These are phyloP conservation scores for Paraphoma chrysanthemicola DNA, from an alignment of 2,329 filamentous ascomycete genomes.

Conservation along the genomic window DNA sequence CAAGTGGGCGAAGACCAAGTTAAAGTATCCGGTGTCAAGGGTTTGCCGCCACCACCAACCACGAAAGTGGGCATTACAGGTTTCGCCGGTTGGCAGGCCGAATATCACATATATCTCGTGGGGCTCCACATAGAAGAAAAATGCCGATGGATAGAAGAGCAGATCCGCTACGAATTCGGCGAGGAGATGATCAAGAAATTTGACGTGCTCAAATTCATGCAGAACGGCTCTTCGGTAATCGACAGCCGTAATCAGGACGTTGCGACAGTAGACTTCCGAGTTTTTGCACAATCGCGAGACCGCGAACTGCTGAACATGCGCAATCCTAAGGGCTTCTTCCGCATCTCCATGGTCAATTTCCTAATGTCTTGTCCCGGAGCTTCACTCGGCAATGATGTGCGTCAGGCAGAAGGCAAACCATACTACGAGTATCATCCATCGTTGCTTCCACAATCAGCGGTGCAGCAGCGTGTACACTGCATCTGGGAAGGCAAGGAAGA, in stretches of 20 bases:
- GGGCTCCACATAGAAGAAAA: conserved; percentile 57
- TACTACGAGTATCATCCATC: conserved; percentile 54
- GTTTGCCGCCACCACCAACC: conserved; percentile 53
- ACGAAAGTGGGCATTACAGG: conserved; percentile 59
- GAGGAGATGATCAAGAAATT: conserved; percentile 43
- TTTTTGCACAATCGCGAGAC: conserved; percentile 56
- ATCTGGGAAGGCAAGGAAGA: conserved; percentile 30
- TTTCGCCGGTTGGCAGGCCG: conserved; percentile 56
- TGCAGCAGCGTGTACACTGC: conserved; percentile 38
- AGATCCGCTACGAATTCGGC: conserved; percentile 48
- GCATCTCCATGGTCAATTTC: conserved; percentile 50
- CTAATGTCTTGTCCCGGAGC: conserved; percentile 53
- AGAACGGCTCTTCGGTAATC: conserved; percentile 48
- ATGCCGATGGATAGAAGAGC: conserved; percentile 51
- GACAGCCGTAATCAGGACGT: conserved; percentile 54
- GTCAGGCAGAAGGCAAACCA: conserved; percentile 32
- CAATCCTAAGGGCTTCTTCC: conserved; percentile 48
- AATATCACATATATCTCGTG: conserved; percentile 54
- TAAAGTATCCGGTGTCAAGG: conserved; percentile 54
- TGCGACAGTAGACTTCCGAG: conserved; percentile 58
- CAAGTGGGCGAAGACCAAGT: conserved; percentile 59
- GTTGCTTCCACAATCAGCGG: conserved; percentile 35
- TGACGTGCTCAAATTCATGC: conserved; percentile 47
- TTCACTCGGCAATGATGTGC: conserved; percentile 31
- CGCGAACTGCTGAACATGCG: conserved; percentile 52